Conservation (phyloP, 2,329 filamentous ascomycete genomes). For the Leptographium radiaticola region DNA sequence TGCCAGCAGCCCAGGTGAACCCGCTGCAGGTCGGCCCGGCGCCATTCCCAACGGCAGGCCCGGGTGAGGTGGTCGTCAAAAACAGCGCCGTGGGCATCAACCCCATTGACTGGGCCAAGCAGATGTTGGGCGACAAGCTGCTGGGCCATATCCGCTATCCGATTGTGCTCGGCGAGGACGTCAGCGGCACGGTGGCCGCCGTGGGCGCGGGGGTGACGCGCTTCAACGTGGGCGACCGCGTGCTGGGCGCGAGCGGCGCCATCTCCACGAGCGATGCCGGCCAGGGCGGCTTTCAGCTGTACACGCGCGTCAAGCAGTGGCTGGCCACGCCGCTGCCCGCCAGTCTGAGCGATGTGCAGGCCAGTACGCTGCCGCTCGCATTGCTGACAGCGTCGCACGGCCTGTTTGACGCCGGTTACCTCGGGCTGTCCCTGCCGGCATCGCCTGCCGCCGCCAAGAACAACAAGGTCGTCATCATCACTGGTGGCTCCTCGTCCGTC, state of each 20-base stretch:
- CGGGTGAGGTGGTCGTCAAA: slow-evolving; percentile 15
- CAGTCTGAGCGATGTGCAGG: slow-evolving; percentile 9
- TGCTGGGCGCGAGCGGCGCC: slow-evolving; percentile 16
- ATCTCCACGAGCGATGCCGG: slow-evolving; percentile 10
- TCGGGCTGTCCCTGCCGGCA: slow-evolving; percentile 7
- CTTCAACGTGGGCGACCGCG: slow-evolving; percentile 18
- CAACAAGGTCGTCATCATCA: slow-evolving; percentile 23
- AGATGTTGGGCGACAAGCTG: slow-evolving; percentile 15
- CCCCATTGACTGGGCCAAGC: slow-evolving; percentile 19
- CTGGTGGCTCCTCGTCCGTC: slow-evolving; percentile 32
- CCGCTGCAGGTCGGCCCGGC: background rate
- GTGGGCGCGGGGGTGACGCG: slow-evolving; percentile 15
- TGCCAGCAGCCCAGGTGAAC: background rate
- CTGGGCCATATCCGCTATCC: slow-evolving; percentile 20
- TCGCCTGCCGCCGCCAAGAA: slow-evolving; percentile 5
- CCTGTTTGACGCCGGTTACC: slow-evolving; percentile 12
- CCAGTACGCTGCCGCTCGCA: slow-evolving; percentile 16
- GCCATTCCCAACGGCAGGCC: background rate
- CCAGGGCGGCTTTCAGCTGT: slow-evolving; percentile 17
- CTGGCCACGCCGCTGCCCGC: slow-evolving; percentile 13
- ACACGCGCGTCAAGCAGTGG: slow-evolving; percentile 11
- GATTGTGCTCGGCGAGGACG: slow-evolving; percentile 19
- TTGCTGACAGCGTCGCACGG: slow-evolving; percentile 15
- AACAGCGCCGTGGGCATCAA: slow-evolving; percentile 21
- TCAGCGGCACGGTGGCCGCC: slow-evolving; percentile 21